These are phyloP conservation scores for Eucalyptus urophylla DNA, from an alignment of 345 rosid species.

Conservation along the genomic window DNA sequence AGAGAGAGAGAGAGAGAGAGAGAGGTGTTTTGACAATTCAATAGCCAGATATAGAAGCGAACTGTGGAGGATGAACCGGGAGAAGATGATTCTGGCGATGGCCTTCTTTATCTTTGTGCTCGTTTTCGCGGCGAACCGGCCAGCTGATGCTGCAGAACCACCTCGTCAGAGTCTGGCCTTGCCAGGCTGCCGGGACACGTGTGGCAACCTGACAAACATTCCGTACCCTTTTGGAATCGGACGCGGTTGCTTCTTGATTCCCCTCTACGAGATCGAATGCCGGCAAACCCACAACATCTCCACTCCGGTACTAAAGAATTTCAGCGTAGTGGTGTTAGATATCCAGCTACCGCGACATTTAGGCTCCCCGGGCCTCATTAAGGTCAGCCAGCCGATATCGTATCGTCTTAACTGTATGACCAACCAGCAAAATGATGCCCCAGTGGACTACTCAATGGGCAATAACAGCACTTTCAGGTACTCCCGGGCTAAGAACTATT, in stretches of 20 bases:
- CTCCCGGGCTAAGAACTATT: fast-evolving
- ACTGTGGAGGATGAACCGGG: fast-evolving
- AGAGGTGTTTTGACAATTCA: not conserved
- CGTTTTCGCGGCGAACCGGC: not conserved
- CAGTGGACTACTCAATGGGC: fast-evolving
- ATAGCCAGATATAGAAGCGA: not conserved
- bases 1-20: too few species aligned
- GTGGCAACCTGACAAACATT: not conserved
- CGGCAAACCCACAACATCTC: not conserved
- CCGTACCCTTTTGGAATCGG: not conserved
- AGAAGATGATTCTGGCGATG: not conserved
- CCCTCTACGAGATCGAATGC: not conserved
- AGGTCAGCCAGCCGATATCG: not conserved
- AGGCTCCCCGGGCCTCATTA: not conserved
- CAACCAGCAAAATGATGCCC: not conserved
- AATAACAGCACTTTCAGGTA: fast-evolving
- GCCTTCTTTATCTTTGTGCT: not conserved
- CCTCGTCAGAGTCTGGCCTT: not conserved
- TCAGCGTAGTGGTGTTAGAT: not conserved
- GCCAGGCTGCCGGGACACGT: not conserved
- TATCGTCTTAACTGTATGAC: not conserved
- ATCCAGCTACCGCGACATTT: not conserved
- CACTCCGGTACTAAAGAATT: not conserved
- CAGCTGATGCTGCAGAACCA: not conserved
- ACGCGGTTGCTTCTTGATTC: not conserved